Conservation (phyloP, 23 red algal genomes). For the Pyropia haitanensis region DNA sequence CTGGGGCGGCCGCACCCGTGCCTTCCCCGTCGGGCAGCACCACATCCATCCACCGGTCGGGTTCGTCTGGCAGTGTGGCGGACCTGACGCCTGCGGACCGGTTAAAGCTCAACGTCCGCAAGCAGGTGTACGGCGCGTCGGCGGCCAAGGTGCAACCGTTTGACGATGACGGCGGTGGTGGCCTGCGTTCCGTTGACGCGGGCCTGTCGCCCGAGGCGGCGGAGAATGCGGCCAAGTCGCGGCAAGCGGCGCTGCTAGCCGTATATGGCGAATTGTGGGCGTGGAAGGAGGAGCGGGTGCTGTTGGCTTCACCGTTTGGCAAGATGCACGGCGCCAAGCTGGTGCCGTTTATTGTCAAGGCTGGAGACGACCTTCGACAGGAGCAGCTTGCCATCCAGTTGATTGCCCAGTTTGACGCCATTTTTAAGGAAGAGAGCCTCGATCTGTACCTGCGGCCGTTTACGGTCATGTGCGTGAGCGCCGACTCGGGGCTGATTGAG, state of each 20-base stretch:
- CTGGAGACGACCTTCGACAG: conserved; percentile 89
- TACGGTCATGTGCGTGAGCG: conserved; percentile 75
- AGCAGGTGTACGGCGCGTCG: not conserved
- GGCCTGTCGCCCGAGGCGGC: not conserved
- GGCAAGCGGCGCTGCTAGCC: conserved; percentile 62
- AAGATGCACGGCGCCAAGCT: conserved; percentile 42
- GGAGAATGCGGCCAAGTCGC: conserved; percentile 23
- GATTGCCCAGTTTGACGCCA: conserved; percentile 74
- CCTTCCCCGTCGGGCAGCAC: no score
- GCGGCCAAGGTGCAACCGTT: conserved; percentile 3
- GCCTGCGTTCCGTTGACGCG: not conserved
- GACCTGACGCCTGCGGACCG: no score
- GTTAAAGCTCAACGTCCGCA: no score
- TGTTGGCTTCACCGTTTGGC: conserved; percentile 71
- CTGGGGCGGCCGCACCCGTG: no score
- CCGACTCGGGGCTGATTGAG: conserved; percentile 91
- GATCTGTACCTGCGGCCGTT: conserved; percentile 71
- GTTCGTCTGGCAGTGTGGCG: no score
- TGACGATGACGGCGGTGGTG: conserved; percentile 7
- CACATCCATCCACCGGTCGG: no score
- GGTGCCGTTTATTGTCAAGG: conserved; percentile 94
- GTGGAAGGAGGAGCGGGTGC: conserved; percentile 54
- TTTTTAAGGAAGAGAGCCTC: conserved; percentile 74
- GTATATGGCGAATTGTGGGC: conserved; percentile 82
- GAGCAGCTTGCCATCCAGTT: conserved; percentile 93